Evolutionary conservation across 1,284 basidiomycete genomes (phyloP).

Genomic region (Sporisorium sorghi): DNA sequence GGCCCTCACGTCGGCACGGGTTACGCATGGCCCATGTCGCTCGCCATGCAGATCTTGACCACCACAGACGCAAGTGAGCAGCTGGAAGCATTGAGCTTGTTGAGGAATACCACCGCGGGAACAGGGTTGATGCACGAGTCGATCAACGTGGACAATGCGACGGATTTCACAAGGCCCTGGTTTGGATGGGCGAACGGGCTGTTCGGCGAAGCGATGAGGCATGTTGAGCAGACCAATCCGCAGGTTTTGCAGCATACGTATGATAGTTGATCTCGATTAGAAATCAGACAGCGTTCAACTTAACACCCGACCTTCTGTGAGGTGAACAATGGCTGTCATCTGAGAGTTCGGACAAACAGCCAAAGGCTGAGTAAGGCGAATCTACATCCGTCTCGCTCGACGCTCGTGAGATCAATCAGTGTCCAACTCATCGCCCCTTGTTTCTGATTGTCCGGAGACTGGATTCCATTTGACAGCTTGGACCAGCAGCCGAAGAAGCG

Average conservation of each 20-base stretch:
- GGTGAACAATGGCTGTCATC: too few relatives aligned
- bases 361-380: too few relatives aligned
- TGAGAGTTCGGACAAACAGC: too few relatives aligned
- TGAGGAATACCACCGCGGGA: constrained; percentile 57
- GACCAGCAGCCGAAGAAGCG: too few relatives aligned
- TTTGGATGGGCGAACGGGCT: constrained; percentile 61
- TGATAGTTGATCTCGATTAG: neutral
- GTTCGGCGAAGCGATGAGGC: constrained; percentile 51
- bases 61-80: constrained; percentile 51
- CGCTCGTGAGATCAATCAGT: too few relatives aligned
- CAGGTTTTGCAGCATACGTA: constrained; percentile 29
- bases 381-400: too few relatives aligned
- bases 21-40: constrained; percentile 63
- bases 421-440: too few relatives aligned
- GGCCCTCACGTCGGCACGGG: constrained; percentile 54
- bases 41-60: constrained; percentile 57
- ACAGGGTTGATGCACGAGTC: constrained; percentile 61
- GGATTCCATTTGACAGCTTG: too few relatives aligned
- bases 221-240: constrained; percentile 51
- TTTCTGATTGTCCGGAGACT: too few relatives aligned
- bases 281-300: too few relatives aligned
- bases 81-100: constrained; percentile 31
- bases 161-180: constrained; percentile 55
- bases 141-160: constrained; percentile 54
- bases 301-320: too few relatives aligned